Percentiles rank a stretch among this genome's conserved stretches.
phyloP scores from a whole-genome alignment of 2,329 filamentous ascomycete genomes.

The Fusarium chuoi region DNA sequence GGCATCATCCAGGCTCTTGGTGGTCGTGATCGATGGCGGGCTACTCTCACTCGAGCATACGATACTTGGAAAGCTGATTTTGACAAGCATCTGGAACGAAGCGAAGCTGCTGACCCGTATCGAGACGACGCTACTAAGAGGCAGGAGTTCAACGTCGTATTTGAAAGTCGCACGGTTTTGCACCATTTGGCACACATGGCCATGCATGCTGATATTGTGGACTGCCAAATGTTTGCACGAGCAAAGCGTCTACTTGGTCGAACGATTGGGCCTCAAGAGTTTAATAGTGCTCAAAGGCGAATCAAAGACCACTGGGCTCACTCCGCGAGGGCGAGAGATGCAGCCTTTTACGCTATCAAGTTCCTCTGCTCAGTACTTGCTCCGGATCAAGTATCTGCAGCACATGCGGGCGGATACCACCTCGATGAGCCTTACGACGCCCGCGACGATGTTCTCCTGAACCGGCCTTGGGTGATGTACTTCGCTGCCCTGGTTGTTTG shows the following conservation, averaged over 20 bases:
- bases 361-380: conserved; percentile 88
- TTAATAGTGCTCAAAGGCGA: conserved; percentile 79
- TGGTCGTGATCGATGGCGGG: conserved; percentile 90
- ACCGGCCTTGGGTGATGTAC: conserved; percentile 95
- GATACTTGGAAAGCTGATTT: conserved; percentile 95
- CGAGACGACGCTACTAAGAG: conserved; percentile 67
- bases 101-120: conserved; percentile 65
- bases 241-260: conserved; percentile 87
- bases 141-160: conserved; percentile 72
- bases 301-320: conserved; percentile 93
- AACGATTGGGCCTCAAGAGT: conserved; percentile 83
- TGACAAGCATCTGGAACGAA: conserved; percentile 78
- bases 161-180: conserved; percentile 87
- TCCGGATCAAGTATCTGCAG: conserved; percentile 55
- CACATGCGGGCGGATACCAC: conserved; percentile 52
- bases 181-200: conserved; percentile 97
- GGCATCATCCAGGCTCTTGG: conserved; percentile 82
- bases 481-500: conserved; percentile 92
- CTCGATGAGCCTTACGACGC: conserved; percentile 75
- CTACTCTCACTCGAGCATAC: conserved; percentile 85
- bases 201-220: conserved; percentile 97
- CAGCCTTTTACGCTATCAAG: conserved; percentile 89
- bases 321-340: conserved; percentile 86
- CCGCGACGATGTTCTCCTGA: conserved; percentile 87
- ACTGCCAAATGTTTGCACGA: conserved; percentile 94